Conservation (phyloP, 129 eudicot species). For the Tagetes erecta region DNA sequence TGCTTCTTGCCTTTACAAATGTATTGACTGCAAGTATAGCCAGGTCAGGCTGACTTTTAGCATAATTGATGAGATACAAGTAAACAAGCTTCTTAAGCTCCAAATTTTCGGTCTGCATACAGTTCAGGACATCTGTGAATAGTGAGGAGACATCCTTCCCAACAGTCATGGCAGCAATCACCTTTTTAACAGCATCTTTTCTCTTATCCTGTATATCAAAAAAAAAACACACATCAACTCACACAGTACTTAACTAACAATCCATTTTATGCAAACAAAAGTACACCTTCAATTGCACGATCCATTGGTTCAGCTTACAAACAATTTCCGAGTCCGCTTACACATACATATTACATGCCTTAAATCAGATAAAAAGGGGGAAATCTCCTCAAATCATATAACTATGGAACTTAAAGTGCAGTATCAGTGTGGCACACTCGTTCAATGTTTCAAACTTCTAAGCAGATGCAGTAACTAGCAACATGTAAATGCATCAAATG, state of each 20-base stretch:
- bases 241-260: neutral
- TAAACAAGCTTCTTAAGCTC: slow-evolving; percentile 98
- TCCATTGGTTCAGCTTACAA: neutral
- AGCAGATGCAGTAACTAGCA: slow-evolving; percentile 3
- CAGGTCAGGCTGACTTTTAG: slow-evolving; percentile 97
- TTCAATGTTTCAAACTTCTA: slow-evolving; percentile 10
- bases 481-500: slow-evolving; percentile 2
- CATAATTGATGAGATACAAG: slow-evolving; percentile 95
- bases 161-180: slow-evolving; percentile 99
- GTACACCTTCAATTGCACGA: neutral
- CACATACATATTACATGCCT: neutral
- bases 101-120: slow-evolving; percentile 98
- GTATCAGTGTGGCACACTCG: neutral
- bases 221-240: neutral
- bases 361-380: neutral
- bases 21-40: slow-evolving; percentile 99
- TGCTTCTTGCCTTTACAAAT: slow-evolving; percentile 81
- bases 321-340: too few relatives aligned
- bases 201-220: slow-evolving; percentile 79
- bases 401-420: neutral
- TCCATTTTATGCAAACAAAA: neutral
- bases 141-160: slow-evolving; percentile 98
- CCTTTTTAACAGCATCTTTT: slow-evolving; percentile 99
- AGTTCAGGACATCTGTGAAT: slow-evolving; percentile 96
- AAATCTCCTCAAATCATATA: neutral